phyloP scores from a whole-genome alignment of 345 rosid genomes.

The Sisymbrium irio region DNA sequence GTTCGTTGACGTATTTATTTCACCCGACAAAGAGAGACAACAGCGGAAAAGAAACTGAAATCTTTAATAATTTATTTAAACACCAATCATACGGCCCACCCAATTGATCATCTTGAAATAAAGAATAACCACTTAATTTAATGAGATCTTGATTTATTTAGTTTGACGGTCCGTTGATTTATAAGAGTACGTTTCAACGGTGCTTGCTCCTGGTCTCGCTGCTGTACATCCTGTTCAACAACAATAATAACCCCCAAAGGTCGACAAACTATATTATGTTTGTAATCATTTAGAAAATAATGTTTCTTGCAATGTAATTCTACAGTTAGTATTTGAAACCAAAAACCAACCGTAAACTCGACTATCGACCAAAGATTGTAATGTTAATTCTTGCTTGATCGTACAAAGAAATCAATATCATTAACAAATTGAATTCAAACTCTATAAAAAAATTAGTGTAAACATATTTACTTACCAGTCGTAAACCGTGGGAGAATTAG shows the following conservation, averaged over 20 bases:
- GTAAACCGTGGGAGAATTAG: constrained; percentile 92
- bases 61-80: neutral
- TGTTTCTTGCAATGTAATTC: neutral
- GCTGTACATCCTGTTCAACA: constrained; percentile 73
- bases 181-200: neutral
- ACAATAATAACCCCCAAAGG: neutral
- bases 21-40: neutral
- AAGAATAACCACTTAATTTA: neutral
- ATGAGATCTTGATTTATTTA: neutral
- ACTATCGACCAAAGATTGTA: neutral
- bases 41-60: neutral
- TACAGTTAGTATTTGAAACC: neutral
- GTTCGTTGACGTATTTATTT: too few relatives aligned
- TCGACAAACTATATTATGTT: neutral
- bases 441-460: too few relatives aligned
- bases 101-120: neutral
- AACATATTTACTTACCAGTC: constrained; percentile 63
- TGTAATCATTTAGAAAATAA: neutral
- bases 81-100: neutral
- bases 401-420: neutral
- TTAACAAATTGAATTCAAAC: neutral
- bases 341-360: neutral
- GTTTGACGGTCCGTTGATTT: neutral
- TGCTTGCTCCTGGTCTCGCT: constrained; percentile 83
- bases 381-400: neutral